Evolutionary conservation across 441 rosid genomes (phyloP), one percentile per base, ranked within the genome.

Genomic region (Populus tomentosa): DNA sequence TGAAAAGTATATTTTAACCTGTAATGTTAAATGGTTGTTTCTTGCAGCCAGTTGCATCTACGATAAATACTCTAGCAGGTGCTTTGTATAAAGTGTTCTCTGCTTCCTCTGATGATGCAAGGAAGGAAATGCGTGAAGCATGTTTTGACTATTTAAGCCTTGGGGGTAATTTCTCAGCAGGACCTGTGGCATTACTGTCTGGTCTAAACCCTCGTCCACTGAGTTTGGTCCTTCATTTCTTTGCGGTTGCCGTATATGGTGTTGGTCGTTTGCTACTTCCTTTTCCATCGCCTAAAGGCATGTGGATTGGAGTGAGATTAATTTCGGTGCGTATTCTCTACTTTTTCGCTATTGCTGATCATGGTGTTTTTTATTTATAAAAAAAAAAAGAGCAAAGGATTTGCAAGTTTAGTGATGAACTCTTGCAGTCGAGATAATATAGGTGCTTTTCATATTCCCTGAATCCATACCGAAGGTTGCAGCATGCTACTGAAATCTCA

Each of bases 141-240:
- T 93, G 98, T 74, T 93, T 90, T n/a, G 95, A 93, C 73, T 90
- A 91, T 79, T 84, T 93, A 35, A 87, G 94, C 66, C 94, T 91
- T 3, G 98, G 98, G 2, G 94, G 91, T 0, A 75, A 81, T 53
- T 93, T 84, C 80, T 84, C 96, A 32, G 77, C 84, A 6, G 98
- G 98, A 71, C 97, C 98, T 6, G 79, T 91, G 61, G 81, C 98
- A 75, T 80, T 90, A 76, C 94, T 93, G 46, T 90, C 98, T 1
- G 97, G 94, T 70, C 78, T 91, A 77, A 91, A 93, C 76, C 93
- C 98, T 70, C 82, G 87, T 14, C 98, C 96, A 9, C 35, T 86
- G 76, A 86, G 87, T 76, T 85, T 93, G 80, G 92, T 93, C 8
- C 83, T 90, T 75, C 94, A 90, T 84, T 91, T 93, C 84, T 91